These are phyloP conservation scores for Debaryomyces fabryi DNA, from an alignment of 1,139 yeast species.

Conservation along the genomic window DNA sequence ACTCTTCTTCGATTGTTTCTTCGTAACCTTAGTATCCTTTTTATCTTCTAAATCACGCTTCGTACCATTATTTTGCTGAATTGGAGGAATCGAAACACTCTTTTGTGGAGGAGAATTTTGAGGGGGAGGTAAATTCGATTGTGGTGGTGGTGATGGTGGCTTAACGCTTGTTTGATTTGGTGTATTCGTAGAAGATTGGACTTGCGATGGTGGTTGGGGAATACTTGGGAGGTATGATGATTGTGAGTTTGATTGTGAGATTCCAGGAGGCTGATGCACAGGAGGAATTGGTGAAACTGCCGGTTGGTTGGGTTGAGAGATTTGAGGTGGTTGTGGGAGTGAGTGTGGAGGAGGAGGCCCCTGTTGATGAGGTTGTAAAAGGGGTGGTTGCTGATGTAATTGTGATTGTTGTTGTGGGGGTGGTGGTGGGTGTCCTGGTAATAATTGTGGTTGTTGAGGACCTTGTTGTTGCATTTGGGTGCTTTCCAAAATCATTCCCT, in stretches of 20 bases:
- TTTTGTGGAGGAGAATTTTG: constrained; percentile 11
- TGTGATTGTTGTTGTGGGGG: constrained; percentile 26
- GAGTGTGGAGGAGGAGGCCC: constrained; percentile 19
- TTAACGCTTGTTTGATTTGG: constrained; percentile 13
- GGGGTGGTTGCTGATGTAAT: constrained; percentile 10
- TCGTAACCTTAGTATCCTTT: constrained; percentile 21
- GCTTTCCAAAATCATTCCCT: constrained; percentile 59
- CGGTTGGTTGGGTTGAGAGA: constrained; percentile 12
- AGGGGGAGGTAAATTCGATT: constrained; percentile 9
- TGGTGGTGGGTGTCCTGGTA: constrained; percentile 27
- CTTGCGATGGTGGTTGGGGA: constrained; percentile 13
- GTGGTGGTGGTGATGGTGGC: constrained; percentile 16
- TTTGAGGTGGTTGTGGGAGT: constrained; percentile 21
- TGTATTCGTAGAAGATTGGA: constrained; percentile 10
- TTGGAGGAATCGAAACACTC: constrained; percentile 3
- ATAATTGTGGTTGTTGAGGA: constrained; percentile 19
- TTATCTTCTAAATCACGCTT: constrained; percentile 47
- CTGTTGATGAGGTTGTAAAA: constrained; percentile 18
- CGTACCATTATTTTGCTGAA: constrained; percentile 12
- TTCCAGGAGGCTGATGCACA: constrained; percentile 11
- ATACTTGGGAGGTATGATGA: constrained; percentile 12
- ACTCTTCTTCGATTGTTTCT: constrained; percentile 15
- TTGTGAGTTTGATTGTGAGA: constrained; percentile 1
- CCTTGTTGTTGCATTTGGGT: constrained; percentile 35
- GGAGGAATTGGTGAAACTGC: constrained; percentile 15